phyloP scores from a whole-genome alignment of 306 rosid species.

The Ziziphus jujuba region DNA sequence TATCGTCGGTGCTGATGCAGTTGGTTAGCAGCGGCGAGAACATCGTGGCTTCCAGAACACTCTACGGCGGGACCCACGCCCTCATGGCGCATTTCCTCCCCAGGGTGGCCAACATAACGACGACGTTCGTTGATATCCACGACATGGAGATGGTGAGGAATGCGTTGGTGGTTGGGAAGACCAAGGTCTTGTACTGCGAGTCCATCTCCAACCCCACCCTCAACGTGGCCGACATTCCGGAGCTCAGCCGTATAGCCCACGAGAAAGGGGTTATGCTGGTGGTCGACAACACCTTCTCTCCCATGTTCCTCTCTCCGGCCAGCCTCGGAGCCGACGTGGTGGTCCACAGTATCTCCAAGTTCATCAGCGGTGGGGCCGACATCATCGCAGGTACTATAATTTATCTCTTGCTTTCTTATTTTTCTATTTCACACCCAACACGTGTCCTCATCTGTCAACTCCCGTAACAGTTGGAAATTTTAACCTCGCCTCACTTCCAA shows the following conservation, averaged over 20 bases:
- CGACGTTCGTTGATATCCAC: conserved; percentile 62
- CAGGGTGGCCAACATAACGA: conserved; percentile 50
- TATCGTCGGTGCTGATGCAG: conserved; percentile 61
- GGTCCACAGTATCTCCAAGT: conserved; percentile 86
- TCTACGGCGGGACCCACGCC: conserved; percentile 95
- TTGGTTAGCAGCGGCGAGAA: conserved; percentile 63
- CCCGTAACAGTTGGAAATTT: not conserved
- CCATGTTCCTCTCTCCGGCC: conserved; percentile 83
- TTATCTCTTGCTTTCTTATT: not conserved
- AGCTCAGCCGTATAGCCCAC: conserved; percentile 58
- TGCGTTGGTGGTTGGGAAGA: conserved; percentile 63
- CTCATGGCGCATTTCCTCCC: conserved; percentile 72
- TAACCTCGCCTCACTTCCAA: not conserved
- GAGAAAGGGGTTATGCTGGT: conserved; percentile 74
- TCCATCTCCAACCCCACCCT: conserved; percentile 73
- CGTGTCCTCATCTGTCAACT: not conserved
- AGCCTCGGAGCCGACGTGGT: conserved; percentile 91
- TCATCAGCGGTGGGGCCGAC: conserved; percentile 96
- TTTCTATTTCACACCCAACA: not conserved
- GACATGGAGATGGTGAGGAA: conserved; percentile 50
- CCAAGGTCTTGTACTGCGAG: conserved; percentile 75
- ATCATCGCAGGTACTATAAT: conserved; percentile 70
- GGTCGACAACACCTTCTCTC: conserved; percentile 89
- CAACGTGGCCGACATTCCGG: conserved; percentile 69
- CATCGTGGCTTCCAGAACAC: conserved; percentile 57